Evolutionary conservation across 164 flowering plant species (phyloP).

Genomic region (Vitis amurensis): DNA sequence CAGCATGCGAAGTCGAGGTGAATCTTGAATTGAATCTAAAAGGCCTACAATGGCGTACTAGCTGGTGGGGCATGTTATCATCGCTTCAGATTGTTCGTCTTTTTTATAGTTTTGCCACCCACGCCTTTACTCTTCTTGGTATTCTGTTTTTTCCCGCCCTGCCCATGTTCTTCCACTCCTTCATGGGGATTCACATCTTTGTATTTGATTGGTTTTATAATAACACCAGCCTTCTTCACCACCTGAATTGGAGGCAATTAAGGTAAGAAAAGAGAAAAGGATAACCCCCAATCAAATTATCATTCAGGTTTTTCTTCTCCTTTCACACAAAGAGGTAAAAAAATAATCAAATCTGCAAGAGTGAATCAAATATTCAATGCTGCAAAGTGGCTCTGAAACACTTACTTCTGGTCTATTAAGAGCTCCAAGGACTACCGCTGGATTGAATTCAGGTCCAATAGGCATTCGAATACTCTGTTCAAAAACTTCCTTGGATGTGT

Average conservation of each 20-base stretch:
- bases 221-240: constrained; percentile 72
- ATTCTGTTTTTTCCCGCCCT: constrained; percentile 23
- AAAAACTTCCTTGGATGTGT: constrained; percentile 69
- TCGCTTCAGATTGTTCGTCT: constrained; percentile 5
- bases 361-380: not conserved
- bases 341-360: not conserved
- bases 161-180: constrained; percentile 25
- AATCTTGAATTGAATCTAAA: no score
- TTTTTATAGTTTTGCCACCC: constrained; percentile 16
- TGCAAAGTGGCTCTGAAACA: constrained; percentile 5
- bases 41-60: no score
- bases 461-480: constrained; percentile 84
- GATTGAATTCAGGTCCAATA: constrained; percentile 90
- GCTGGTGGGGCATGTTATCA: no score
- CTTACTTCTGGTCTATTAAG: constrained; percentile 78
- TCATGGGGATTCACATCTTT: constrained; percentile 70
- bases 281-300: no score
- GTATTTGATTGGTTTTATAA: constrained; percentile 68
- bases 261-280: not conserved
- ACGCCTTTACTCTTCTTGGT: constrained; percentile 27
- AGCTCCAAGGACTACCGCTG: constrained; percentile 60
- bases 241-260: constrained; percentile 49
- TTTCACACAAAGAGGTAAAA: not conserved
- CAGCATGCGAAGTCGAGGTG: no score
- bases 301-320: not conserved